A percentile compares a stretch with the other conserved stretches of the same genome.
Evolutionary conservation across 805 yeast species (phyloP).

Genomic region (Cyberlindnera mrakii): DNA sequence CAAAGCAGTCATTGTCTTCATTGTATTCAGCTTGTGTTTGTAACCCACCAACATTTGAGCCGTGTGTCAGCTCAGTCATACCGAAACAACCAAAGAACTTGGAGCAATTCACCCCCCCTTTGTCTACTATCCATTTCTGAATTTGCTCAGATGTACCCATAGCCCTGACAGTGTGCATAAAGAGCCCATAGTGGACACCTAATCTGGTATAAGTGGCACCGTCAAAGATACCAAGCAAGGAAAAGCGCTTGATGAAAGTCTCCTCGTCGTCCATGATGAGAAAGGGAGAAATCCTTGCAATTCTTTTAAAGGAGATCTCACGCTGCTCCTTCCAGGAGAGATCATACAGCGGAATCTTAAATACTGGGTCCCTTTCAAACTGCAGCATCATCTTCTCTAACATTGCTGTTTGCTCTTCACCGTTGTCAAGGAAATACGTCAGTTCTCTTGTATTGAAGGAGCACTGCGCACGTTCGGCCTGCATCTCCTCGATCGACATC

Average conservation of each 20-base stretch:
- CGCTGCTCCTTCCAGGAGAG: slow-evolving; percentile 48
- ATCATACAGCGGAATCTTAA: slow-evolving; percentile 48
- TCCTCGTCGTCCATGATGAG: slow-evolving; percentile 36
- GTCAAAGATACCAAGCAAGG: slow-evolving; percentile 58
- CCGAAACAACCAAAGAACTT: slow-evolving; percentile 79
- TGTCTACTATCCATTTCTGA: slow-evolving; percentile 69
- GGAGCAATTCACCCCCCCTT: slow-evolving; percentile 52
- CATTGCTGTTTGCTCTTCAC: slow-evolving; percentile 36
- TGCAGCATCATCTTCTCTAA: slow-evolving; percentile 45
- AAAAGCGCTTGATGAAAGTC: slow-evolving; percentile 48
- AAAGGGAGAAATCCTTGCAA: slow-evolving; percentile 39
- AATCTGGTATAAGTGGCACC: slow-evolving; percentile 76
- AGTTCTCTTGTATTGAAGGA: slow-evolving; percentile 37
- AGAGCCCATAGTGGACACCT: slow-evolving; percentile 84
- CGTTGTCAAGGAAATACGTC: slow-evolving; percentile 49
- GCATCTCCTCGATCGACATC: slow-evolving; percentile 17
- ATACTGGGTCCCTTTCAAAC: slow-evolving; percentile 61
- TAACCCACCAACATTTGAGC: slow-evolving; percentile 86
- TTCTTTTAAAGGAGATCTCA: slow-evolving; percentile 50
- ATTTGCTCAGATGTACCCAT: slow-evolving; percentile 82
- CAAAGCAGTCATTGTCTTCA: slow-evolving; percentile 55
- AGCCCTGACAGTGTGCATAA: slow-evolving; percentile 72
- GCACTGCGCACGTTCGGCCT: slow-evolving; percentile 37
- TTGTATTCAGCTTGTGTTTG: slow-evolving; percentile 85
- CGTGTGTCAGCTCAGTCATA: slow-evolving; percentile 91